Percentiles rank a stretch among this genome's conserved stretches.
Evolutionary conservation across 306 rosid species (phyloP).

Genomic region (Prunus mira): DNA sequence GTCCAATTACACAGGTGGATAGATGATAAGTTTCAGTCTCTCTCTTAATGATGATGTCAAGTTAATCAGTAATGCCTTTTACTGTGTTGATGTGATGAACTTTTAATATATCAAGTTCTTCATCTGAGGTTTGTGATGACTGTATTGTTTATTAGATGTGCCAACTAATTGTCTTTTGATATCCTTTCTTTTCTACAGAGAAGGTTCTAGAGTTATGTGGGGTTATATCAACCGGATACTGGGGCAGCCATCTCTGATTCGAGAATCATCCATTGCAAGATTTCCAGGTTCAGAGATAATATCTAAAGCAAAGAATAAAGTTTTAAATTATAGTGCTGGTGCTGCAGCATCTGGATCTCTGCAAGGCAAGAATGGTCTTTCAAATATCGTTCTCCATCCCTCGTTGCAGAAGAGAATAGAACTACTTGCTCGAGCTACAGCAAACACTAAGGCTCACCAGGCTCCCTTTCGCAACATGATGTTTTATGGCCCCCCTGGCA

Average conservation of each 20-base stretch:
- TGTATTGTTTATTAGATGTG: constrained; percentile 5
- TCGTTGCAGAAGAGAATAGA: constrained; percentile 78
- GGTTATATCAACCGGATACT: constrained; percentile 90
- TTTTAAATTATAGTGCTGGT: constrained; percentile 41
- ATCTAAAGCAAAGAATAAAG: constrained; percentile 60
- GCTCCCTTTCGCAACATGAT: constrained; percentile 98
- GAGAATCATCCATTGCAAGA: constrained; percentile 90
- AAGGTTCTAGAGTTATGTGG: constrained; percentile 96
- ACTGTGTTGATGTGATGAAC: not conserved
- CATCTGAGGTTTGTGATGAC: not conserved
- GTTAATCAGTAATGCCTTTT: not conserved
- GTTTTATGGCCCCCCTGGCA: constrained; percentile 98
- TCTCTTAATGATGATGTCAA: not conserved
- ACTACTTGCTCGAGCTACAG: constrained; percentile 89
- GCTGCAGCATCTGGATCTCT: constrained; percentile 41
- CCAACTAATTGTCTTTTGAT: constrained; percentile 23
- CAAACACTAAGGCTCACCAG: constrained; percentile 89
- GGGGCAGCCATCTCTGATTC: constrained; percentile 97
- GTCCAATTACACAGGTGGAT: not conserved
- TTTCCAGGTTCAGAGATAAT: constrained; percentile 79
- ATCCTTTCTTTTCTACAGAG: constrained; percentile 47
- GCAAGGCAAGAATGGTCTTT: constrained; percentile 59
- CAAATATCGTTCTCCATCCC: constrained; percentile 84
- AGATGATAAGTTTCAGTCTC: not conserved
- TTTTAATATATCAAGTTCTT: not conserved